Conservation (phyloP, 352 stramenopile genomes). For the Saprolegnia diclina region DNA sequence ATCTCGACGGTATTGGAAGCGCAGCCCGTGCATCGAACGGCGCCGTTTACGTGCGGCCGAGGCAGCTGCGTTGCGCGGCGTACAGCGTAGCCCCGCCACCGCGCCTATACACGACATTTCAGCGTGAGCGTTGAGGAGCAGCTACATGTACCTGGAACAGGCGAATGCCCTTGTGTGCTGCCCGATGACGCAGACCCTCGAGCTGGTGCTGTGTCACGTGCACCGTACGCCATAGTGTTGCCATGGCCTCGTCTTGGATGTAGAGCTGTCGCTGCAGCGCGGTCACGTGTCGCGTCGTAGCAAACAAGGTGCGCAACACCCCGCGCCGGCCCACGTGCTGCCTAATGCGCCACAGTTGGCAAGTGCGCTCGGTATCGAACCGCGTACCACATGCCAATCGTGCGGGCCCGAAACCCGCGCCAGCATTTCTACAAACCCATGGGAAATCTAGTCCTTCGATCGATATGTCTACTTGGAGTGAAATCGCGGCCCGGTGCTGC, state of each 20-base stretch:
- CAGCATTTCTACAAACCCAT: slow-evolving; percentile 1
- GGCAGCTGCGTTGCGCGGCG: not conserved
- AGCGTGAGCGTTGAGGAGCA: not conserved
- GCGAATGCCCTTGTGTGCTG: not conserved
- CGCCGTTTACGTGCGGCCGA: too few relatives aligned
- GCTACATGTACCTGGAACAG: not conserved
- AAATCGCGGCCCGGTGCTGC: slow-evolving; percentile 16
- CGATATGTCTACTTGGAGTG: slow-evolving; percentile 27
- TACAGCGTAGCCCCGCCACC: not conserved
- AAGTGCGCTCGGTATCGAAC: not conserved
- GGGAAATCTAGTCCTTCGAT: not conserved
- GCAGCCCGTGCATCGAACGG: not conserved
- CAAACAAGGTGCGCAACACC: not conserved
- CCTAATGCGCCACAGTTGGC: not conserved
- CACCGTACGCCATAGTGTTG: not conserved
- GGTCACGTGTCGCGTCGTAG: not conserved
- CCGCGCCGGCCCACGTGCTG: not conserved
- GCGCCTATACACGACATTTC: not conserved
- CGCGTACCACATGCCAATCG: slow-evolving; percentile 4
- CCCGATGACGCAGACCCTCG: not conserved
- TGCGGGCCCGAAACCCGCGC: not conserved
- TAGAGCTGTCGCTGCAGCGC: not conserved
- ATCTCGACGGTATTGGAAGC: not conserved
- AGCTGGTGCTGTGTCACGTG: not conserved
- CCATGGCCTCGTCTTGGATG: slow-evolving; percentile 22